Percentiles rank a stretch among this genome's conserved stretches.
Evolutionary conservation across 208 protist species (phyloP).

Genomic region (Chromosphaera perkinsii): DNA sequence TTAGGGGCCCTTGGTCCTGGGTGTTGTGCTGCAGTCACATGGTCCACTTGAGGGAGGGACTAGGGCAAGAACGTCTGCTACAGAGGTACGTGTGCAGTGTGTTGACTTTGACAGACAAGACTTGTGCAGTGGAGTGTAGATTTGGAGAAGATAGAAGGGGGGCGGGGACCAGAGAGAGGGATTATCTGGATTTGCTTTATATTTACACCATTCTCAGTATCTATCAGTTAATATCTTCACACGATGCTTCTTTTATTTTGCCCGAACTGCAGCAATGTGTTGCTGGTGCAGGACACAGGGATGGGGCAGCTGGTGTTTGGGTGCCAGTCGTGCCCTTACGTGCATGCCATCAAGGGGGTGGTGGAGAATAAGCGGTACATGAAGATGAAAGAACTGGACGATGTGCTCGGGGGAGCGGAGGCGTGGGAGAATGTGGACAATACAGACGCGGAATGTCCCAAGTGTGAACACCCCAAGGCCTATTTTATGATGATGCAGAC

Average conservation of each 20-base stretch:
- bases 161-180: too few relatives aligned
- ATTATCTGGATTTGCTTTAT: too few relatives aligned
- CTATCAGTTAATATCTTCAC: too few relatives aligned
- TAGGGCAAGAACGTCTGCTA: too few relatives aligned
- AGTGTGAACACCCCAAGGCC: conserved; percentile 73
- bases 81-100: too few relatives aligned
- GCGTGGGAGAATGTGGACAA: conserved; percentile 13
- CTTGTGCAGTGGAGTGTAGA: too few relatives aligned
- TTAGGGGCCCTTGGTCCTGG: too few relatives aligned
- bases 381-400: conserved; percentile 17
- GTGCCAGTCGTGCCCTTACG: conserved; percentile 26
- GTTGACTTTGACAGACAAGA: too few relatives aligned
- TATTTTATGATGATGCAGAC: conserved; percentile 93
- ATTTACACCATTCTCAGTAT: too few relatives aligned
- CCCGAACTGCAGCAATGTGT: conserved; percentile 13
- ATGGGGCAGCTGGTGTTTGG: background rate
- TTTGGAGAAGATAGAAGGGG: too few relatives aligned
- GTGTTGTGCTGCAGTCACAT: too few relatives aligned
- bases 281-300: conserved; percentile 8
- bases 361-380: conserved; percentile 13
- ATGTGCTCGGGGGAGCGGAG: conserved; percentile 5
- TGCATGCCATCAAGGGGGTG: background rate
- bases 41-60: too few relatives aligned
- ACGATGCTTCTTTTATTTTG: conserved; percentile 26
- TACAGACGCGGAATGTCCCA: conserved; percentile 39